These are phyloP conservation scores for Blastobotrys petasosporus DNA, from an alignment of 1,139 yeast genomes.

Conservation along the genomic window DNA sequence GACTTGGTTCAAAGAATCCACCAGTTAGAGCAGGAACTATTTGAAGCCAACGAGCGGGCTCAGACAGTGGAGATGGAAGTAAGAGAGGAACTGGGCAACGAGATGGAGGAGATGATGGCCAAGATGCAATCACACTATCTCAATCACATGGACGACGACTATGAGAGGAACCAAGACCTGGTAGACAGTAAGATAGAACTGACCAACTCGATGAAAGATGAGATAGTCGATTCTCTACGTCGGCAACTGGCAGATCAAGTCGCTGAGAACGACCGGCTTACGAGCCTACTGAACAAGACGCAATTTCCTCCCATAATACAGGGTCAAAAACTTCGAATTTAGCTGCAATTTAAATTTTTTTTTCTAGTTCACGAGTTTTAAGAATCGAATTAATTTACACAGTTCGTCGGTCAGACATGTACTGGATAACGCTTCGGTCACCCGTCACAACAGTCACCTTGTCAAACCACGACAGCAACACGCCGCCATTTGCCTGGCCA, in stretches of 20 bases:
- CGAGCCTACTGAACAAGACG: neutral
- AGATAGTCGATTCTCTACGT: conserved; percentile 11
- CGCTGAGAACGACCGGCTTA: conserved; percentile 12
- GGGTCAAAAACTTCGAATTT: too few relatives aligned
- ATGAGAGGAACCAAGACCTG: conserved; percentile 23
- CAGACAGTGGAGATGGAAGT: conserved; percentile 29
- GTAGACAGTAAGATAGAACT: conserved; percentile 25
- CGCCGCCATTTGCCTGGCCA: conserved; percentile 70
- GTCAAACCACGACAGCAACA: conserved; percentile 85
- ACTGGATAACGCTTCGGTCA: conserved; percentile 82
- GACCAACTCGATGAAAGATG: conserved; percentile 11
- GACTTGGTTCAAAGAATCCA: conserved; percentile 16
- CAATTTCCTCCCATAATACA: neutral
- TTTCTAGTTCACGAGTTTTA: neutral
- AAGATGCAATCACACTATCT: conserved; percentile 27
- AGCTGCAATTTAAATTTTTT: too few relatives aligned
- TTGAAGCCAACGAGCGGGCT: conserved; percentile 19
- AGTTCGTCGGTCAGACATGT: conserved; percentile 77
- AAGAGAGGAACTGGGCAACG: conserved; percentile 32
- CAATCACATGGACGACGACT: conserved; percentile 26
- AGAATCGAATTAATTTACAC: conserved; percentile 37
- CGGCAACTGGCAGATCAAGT: conserved; percentile 14
- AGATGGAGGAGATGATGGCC: conserved; percentile 31
- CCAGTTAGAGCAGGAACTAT: conserved; percentile 25
- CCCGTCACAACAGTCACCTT: conserved; percentile 81